These are phyloP conservation scores for Crithidia fasciculata DNA, from an alignment of 208 protist species.

Conservation along the genomic window DNA sequence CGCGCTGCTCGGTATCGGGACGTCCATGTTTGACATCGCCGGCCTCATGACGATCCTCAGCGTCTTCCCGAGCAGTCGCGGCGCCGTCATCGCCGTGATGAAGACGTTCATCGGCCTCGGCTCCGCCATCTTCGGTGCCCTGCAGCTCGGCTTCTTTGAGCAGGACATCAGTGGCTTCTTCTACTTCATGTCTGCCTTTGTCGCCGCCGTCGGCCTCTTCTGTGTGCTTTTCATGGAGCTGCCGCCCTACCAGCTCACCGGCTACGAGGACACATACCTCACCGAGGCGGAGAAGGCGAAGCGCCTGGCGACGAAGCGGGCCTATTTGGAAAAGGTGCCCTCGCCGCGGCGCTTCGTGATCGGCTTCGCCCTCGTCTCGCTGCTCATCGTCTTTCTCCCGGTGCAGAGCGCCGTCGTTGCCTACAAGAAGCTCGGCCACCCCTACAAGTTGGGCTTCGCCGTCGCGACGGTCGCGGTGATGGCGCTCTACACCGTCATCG, in stretches of 20 bases:
- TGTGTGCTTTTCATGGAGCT: constrained; percentile 65
- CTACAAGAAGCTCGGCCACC: constrained; percentile 35
- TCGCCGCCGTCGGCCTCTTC: constrained; percentile 43
- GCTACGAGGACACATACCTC: constrained; percentile 52
- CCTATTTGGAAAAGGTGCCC: constrained; percentile 74
- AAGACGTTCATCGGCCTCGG: constrained; percentile 90
- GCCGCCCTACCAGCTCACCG: constrained; percentile 80
- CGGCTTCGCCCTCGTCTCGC: constrained; percentile 60
- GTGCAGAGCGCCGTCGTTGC: constrained; percentile 55
- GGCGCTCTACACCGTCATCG: constrained; percentile 46
- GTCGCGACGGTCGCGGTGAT: constrained; percentile 41
- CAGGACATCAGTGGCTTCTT: constrained; percentile 59
- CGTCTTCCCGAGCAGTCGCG: constrained; percentile 79
- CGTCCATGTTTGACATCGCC: constrained; percentile 72
- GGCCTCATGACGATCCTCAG: constrained; percentile 80
- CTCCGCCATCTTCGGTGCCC: constrained; percentile 72
- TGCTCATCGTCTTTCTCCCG: constrained; percentile 74
- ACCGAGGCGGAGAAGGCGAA: constrained; percentile 40
- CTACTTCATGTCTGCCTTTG: constrained; percentile 53
- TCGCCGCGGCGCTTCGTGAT: constrained; percentile 65
- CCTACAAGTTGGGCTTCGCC: constrained; percentile 48
- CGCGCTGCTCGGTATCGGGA: constrained; percentile 52
- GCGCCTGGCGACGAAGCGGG: constrained; percentile 37
- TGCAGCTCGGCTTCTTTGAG: constrained; percentile 77
- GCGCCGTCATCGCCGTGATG: constrained; percentile 83